Base-by-base conservation (phyloP, 2,329 filamentous ascomycete species). In the Curvularia eragrostidis region DNA sequence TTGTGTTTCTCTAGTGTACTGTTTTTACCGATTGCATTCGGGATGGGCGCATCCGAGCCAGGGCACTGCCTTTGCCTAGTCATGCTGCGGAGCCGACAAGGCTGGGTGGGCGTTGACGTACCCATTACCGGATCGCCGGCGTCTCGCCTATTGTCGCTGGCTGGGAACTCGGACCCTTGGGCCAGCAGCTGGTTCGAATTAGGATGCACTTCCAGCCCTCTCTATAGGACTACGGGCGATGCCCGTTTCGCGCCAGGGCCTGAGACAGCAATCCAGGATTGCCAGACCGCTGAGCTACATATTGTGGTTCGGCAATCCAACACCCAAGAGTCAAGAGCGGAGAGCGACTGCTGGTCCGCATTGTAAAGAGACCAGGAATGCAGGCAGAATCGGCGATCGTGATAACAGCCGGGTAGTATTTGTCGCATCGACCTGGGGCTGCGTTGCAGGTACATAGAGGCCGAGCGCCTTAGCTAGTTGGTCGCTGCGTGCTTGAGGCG, bases 41-140 rank as follows among this genome's bases (percentile, higher is more conserved):
- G 51, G 23, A 41, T 28, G 23, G 21, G 15, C 18, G 26, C 38
- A n/a, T 47, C 54, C 58, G 54, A 23, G 32, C 9, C 32, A 21
- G 50, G 49, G 38, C 44, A 49, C 21, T 34, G 28, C 32, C 36
- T 19, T 39, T 38, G 54, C 54, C 58, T 54, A 60, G 47, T 32
- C 23, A 36, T 30, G n/a, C 46, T 26, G 12, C 36, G 51, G 42
- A 48, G 34, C 30, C 18, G 41, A 48, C 46, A 48, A 51, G 43
- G 50, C 42, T 34, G 43, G 39, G 51, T 36, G 50, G 19, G 54
- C 6, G 15, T 26, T 36, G 34, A 36, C 34, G 36, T 43, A 34
- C 54, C 48, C 47, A 51, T 55, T 28, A 36, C 38, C 38, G 32
- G 23, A 46, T 28, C 3, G 26, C 34, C 42, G 19, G 12, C 23